These are phyloP conservation scores for Stephania yunnanensis DNA, from an alignment of 164 flowering plant species.

Conservation along the genomic window DNA sequence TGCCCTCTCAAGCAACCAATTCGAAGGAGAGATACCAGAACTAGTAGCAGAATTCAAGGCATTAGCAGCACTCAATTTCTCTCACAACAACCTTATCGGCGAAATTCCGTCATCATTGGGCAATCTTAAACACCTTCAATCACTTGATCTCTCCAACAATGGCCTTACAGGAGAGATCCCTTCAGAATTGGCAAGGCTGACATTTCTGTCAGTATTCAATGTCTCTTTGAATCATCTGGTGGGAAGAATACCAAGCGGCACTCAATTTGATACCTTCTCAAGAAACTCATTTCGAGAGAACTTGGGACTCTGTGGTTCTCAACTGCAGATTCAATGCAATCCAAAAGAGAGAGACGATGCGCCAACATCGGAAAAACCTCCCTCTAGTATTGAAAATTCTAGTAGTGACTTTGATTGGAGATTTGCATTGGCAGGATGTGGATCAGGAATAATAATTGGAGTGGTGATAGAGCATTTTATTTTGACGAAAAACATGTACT, in stretches of 20 bases:
- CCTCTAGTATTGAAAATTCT: not conserved
- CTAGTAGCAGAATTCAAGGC: slow-evolving; percentile 29
- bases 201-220: slow-evolving; percentile 15
- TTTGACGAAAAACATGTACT: not conserved
- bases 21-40: slow-evolving; percentile 45
- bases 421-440: no score
- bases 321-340: slow-evolving; percentile 11
- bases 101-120: slow-evolving; percentile 7
- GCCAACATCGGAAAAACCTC: not conserved
- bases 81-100: slow-evolving; percentile 6
- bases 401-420: no score
- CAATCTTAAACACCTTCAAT: slow-evolving; percentile 3
- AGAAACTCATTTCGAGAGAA: slow-evolving; percentile 9
- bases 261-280: slow-evolving; percentile 14
- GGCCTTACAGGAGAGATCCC: slow-evolving; percentile 12
- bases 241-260: slow-evolving; percentile 14
- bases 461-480: not conserved
- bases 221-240: slow-evolving; percentile 12
- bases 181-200: slow-evolving; percentile 1
- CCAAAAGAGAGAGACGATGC: not conserved
- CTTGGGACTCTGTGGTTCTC: slow-evolving; percentile 15
- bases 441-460: not conserved
- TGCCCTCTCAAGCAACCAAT: slow-evolving; percentile 46
- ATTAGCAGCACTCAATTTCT: slow-evolving; percentile 46
- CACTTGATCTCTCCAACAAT: slow-evolving; percentile 16